Conservation (phyloP, 257 asterid genomes). For the Paulownia fortunei region DNA sequence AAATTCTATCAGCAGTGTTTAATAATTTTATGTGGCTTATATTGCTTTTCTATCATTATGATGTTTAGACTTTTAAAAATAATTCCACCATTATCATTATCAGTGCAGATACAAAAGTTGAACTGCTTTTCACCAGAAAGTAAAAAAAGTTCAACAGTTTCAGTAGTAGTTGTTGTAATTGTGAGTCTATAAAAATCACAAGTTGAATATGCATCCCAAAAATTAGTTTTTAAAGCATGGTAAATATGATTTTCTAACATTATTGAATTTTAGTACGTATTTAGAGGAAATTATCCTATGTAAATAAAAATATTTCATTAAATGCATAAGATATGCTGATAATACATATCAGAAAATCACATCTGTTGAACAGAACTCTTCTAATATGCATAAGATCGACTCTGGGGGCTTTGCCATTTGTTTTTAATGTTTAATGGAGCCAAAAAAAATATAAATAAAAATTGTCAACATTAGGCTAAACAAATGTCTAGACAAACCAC, state of each 20-base stretch:
- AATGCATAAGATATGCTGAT: neutral
- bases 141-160: neutral
- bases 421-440: neutral
- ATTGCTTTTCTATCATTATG: neutral
- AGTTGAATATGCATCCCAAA: neutral
- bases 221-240: neutral
- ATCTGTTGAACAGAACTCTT: neutral
- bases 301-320: too few relatives aligned
- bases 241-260: too few relatives aligned
- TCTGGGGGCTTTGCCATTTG: too few relatives aligned
- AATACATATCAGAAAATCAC: neutral
- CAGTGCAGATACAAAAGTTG: neutral
- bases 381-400: too few relatives aligned
- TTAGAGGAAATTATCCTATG: too few relatives aligned
- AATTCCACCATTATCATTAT: neutral
- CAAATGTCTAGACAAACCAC: neutral
- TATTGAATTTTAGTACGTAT: too few relatives aligned
- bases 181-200: neutral
- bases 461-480: neutral
- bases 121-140: conserved; percentile 10
- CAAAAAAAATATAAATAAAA: neutral
- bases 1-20: neutral
- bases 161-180: neutral
- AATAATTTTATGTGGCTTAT: neutral
- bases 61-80: neutral